Conservation (phyloP, 2,329 filamentous ascomycete genomes). For the Neofusicoccum sp. region DNA sequence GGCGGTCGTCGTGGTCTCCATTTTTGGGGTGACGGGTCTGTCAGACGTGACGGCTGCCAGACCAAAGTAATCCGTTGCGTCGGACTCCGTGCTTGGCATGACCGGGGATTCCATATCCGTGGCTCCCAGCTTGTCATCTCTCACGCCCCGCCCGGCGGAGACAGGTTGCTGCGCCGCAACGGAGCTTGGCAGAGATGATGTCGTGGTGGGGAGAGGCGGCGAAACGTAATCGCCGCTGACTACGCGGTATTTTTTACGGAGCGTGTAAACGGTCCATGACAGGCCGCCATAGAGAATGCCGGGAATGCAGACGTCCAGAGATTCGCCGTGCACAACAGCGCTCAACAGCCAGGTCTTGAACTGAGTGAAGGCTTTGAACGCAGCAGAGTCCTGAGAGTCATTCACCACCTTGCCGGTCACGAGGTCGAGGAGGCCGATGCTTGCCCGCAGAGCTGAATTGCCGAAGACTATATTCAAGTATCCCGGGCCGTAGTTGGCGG, state of each 20-base stretch:
- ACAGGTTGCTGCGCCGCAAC: not conserved
- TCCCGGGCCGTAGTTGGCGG: conserved; percentile 56
- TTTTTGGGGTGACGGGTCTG: not conserved
- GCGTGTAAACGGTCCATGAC: conserved; percentile 70
- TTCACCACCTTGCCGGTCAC: conserved; percentile 54
- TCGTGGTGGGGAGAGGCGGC: conserved; percentile 10
- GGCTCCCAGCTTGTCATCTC: not conserved
- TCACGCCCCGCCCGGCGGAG: conserved; percentile 18
- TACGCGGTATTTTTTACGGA: conserved; percentile 69
- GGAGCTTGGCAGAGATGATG: conserved; percentile 1
- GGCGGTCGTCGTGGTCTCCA: not conserved
- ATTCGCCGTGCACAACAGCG: conserved; percentile 56
- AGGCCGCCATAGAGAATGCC: conserved; percentile 63
- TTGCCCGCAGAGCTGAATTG: conserved; percentile 67
- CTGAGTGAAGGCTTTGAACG: conserved; percentile 32
- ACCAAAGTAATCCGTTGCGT: conserved; percentile 49
- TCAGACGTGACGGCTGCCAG: conserved; percentile 26
- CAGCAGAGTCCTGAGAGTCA: conserved; percentile 29
- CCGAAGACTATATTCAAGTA: conserved; percentile 66
- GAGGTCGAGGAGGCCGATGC: conserved; percentile 58
- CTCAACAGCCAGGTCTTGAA: conserved; percentile 73
- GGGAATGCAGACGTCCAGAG: conserved; percentile 53
- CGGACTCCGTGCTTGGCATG: conserved; percentile 23
- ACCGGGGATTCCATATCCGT: conserved; percentile 5
- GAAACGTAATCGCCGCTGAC: conserved; percentile 55